Conservation (phyloP, 208 protist species). For the Leishmania aethiopica region DNA sequence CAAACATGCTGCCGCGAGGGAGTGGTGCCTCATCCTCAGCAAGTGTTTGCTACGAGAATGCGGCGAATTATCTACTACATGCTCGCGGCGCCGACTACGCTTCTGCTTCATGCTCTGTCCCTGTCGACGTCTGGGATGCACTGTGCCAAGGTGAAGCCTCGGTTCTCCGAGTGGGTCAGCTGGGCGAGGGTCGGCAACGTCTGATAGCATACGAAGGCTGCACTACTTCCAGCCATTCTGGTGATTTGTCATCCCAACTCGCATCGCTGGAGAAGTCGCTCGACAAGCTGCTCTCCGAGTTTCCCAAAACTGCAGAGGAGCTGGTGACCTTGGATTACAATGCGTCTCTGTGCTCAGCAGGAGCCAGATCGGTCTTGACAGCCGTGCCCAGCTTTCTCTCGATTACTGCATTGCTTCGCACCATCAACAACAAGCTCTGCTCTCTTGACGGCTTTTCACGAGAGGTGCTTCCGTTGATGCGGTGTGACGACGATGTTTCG, state of each 20-base stretch:
- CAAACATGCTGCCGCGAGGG: background rate
- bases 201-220: too few species aligned
- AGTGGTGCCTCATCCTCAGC: background rate
- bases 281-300: slow-evolving; percentile 24
- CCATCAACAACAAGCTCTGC: background rate
- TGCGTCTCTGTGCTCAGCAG: background rate
- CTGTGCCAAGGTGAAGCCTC: background rate
- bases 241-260: slow-evolving; percentile 3
- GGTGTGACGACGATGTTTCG: background rate
- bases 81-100: background rate
- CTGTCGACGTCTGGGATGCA: background rate
- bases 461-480: background rate
- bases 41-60: background rate
- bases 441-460: slow-evolving; percentile 2
- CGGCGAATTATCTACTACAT: background rate
- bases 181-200: background rate
- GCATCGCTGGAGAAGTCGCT: slow-evolving; percentile 11
- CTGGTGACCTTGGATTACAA: background rate
- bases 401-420: background rate
- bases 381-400: background rate
- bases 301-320: slow-evolving; percentile 2
- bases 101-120: background rate
- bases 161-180: background rate
- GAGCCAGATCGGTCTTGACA: background rate
- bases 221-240: background rate